Base-by-base conservation (phyloP, 306 rosid species). In the Vigna unguiculata region DNA sequence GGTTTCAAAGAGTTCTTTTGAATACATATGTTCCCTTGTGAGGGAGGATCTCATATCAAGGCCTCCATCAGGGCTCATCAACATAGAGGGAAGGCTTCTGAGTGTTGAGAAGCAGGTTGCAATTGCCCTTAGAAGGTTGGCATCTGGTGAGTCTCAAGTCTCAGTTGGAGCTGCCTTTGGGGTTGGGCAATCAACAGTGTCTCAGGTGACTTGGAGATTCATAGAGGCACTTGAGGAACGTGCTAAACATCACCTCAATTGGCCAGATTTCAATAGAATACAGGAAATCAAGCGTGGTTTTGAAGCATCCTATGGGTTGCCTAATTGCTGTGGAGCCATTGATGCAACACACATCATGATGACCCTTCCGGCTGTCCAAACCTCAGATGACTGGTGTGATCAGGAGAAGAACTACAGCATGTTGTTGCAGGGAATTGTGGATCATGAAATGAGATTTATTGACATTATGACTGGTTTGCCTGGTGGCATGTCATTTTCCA, bases 201-300 rank as follows among this genome's bases (percentile, higher is more conserved):
- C 97, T 89, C 97, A 95, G 80, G 97, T 95, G 43, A 95, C 99
- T 77, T 92, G 99, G 99, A 84, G 99, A 60, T 95, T 95, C 85
- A 87, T 95, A 1, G 98, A 95, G 69, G 95, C 99, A 0, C 78
- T 95, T 62, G 99, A 95, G 85, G 93, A 90, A 72, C 97, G 97
- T 0, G 92, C 91, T 0, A 89, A 65, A 24, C 91, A 93, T 78
- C 97, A 95, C 74, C 97, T 92, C 57, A 84, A 77, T 73, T 95
- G 97, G 97, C 99, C 98, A 0, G 91, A 89, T 86, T 82, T 72
- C n/a, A 45, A 69, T 43, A 81, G 91, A 69, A 72, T 86, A 84
- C 91, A 88, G 57, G 90, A 88, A 71, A 91, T 95, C 74, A 92
- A 92, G 86, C 83, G 84, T 5, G 82, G 81, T 24, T 86, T 95